phyloP scores from a whole-genome alignment of 2,329 filamentous ascomycete species.

The Fusarium fracticaudum region DNA sequence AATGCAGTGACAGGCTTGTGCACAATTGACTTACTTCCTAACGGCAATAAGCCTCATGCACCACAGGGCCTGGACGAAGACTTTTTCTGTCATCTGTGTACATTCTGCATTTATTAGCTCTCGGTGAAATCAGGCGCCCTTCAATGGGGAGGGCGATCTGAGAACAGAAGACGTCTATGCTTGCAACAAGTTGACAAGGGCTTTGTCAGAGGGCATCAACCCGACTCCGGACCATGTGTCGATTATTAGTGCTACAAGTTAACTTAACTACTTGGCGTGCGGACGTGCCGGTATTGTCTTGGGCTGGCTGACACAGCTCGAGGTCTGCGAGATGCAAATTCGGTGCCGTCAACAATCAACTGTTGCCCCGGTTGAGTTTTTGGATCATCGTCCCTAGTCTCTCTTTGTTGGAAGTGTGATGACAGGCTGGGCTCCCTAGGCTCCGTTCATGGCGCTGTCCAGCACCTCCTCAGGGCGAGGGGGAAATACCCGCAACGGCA shows the following conservation, averaged over 20 bases:
- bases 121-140: constrained; percentile 30
- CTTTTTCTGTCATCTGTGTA: background rate
- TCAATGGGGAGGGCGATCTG: background rate
- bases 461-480: constrained; percentile 28
- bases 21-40: constrained; percentile 29
- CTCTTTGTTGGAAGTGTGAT: constrained; percentile 35
- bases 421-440: constrained; percentile 25
- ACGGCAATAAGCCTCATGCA: constrained; percentile 36
- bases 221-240: constrained; percentile 30
- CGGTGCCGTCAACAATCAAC: constrained; percentile 26
- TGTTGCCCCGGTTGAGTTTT: constrained; percentile 36
- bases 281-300: constrained; percentile 28
- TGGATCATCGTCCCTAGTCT: constrained; percentile 38
- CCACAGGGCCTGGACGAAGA: constrained; percentile 7
- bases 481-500: constrained; percentile 31
- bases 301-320: constrained; percentile 34
- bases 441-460: constrained; percentile 29
- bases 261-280: constrained; percentile 30
- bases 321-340: constrained; percentile 36
- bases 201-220: constrained; percentile 18
- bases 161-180: constrained; percentile 17
- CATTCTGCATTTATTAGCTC: constrained; percentile 9
- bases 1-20: constrained; percentile 31
- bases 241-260: constrained; percentile 33
- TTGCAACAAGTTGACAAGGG: constrained; percentile 19